phyloP scores from a whole-genome alignment of 345 rosid genomes.

The Euphorbia pulcherrima region DNA sequence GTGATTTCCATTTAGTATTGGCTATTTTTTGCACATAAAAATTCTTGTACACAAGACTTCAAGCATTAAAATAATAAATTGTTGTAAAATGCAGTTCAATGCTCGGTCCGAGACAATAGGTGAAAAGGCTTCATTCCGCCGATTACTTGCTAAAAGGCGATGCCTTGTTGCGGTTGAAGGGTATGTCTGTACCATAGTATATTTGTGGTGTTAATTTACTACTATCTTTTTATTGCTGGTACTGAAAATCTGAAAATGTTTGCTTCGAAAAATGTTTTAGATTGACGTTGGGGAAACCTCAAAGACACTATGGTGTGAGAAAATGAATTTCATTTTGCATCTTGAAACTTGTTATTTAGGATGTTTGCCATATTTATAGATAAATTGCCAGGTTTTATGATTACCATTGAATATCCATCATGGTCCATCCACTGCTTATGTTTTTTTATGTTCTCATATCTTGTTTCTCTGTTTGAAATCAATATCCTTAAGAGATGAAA shows the following conservation, averaged over 20 bases:
- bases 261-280: constrained; percentile 9
- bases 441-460: neutral
- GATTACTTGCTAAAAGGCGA: constrained; percentile 72
- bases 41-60: neutral
- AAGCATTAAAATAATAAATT: neutral
- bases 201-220: constrained; percentile 1
- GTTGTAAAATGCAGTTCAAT: constrained; percentile 58
- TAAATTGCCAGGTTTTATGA: neutral
- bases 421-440: neutral
- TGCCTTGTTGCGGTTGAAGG: constrained; percentile 85
- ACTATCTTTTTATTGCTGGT: neutral
- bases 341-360: neutral
- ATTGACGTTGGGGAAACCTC: neutral
- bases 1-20: neutral
- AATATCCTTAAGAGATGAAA: neutral
- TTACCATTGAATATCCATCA: neutral
- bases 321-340: neutral
- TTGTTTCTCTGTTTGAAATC: neutral
- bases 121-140: constrained; percentile 87
- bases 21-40: neutral
- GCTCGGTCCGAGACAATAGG: constrained; percentile 79
- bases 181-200: constrained; percentile 36
- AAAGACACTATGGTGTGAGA: neutral
- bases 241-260: neutral
- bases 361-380: neutral